Percentiles rank a stretch among this genome's conserved stretches.
These are phyloP conservation scores for Neurospora crassa DNA, from an alignment of 2,329 filamentous ascomycete species.

Conservation along the genomic window DNA sequence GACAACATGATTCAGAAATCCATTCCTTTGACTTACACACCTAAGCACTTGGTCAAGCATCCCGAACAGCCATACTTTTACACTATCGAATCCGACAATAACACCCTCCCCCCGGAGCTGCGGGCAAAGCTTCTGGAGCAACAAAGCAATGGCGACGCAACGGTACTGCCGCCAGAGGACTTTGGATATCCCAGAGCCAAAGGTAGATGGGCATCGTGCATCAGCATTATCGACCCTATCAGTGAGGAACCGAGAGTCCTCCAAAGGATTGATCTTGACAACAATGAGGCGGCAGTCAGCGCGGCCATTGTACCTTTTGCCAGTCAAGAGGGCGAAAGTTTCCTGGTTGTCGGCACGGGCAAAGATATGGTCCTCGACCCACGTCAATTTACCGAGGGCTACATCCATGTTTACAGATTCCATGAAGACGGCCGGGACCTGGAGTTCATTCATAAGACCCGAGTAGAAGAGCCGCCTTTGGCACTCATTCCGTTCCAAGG, in stretches of 20 bases:
- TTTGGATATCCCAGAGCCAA: slow-evolving; percentile 82
- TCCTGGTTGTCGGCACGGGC: slow-evolving; percentile 87
- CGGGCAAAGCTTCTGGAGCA: slow-evolving; percentile 66
- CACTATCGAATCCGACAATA: slow-evolving; percentile 87
- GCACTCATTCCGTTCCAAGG: slow-evolving; percentile 94
- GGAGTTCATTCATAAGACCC: slow-evolving; percentile 94
- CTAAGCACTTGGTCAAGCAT: slow-evolving; percentile 77
- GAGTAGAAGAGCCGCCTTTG: slow-evolving; percentile 77
- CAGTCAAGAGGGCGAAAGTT: slow-evolving; percentile 79
- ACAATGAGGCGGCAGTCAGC: slow-evolving; percentile 88
- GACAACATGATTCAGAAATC: slow-evolving; percentile 81
- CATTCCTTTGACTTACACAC: slow-evolving; percentile 81
- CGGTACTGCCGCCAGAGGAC: slow-evolving; percentile 63
- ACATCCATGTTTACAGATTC: slow-evolving; percentile 87
- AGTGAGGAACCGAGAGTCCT: slow-evolving; percentile 59
- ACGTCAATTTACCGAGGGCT: slow-evolving; percentile 66
- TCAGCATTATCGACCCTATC: slow-evolving; percentile 81
- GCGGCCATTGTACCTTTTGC: slow-evolving; percentile 77
- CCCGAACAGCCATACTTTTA: slow-evolving; percentile 87
- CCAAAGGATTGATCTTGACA: slow-evolving; percentile 69
- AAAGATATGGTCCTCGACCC: slow-evolving; percentile 81
- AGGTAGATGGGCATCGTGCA: slow-evolving; percentile 91
- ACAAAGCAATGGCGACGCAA: slow-evolving; percentile 62
- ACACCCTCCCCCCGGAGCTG: slow-evolving; percentile 74
- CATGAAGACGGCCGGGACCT: slow-evolving; percentile 77